Evolutionary conservation across 148 eudicot species (phyloP).

Genomic region (Silene uniflora): DNA sequence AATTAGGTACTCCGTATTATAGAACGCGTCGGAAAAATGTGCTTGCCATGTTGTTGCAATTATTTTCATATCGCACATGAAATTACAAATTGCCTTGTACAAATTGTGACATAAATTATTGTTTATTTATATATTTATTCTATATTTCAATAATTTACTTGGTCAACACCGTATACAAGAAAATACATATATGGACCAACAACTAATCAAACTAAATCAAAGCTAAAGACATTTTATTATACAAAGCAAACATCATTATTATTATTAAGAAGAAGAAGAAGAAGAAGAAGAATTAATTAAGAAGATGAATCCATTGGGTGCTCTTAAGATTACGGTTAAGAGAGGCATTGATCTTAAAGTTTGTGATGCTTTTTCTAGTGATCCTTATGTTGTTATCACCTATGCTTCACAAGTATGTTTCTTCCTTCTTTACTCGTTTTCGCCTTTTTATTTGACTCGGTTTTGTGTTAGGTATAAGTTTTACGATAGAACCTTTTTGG

Average conservation of each 20-base stretch:
- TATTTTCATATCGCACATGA: conserved; percentile 4
- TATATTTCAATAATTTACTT: background rate
- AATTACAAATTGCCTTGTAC: background rate
- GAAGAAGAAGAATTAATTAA: background rate
- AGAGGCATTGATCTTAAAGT: conserved; percentile 30
- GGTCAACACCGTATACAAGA: background rate
- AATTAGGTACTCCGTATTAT: background rate
- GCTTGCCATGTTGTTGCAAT: conserved; percentile 7
- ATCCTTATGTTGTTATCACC: conserved; percentile 21
- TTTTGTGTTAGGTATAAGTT: background rate
- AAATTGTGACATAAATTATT: background rate
- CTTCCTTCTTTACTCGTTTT: background rate
- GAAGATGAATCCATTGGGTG: conserved; percentile 25
- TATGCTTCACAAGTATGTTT: conserved; percentile 23
- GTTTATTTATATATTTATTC: background rate
- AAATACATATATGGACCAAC: background rate
- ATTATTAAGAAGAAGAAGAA: background rate
- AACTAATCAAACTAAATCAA: background rate
- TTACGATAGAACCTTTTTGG: background rate
- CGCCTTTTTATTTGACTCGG: background rate
- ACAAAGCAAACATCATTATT: background rate
- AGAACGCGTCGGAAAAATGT: background rate
- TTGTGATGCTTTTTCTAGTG: conserved; percentile 30
- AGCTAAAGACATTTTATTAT: background rate
- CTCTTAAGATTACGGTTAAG: conserved; percentile 30